Base-by-base conservation (phyloP, 164 flowering plant genomes). In the Piper longum region DNA sequence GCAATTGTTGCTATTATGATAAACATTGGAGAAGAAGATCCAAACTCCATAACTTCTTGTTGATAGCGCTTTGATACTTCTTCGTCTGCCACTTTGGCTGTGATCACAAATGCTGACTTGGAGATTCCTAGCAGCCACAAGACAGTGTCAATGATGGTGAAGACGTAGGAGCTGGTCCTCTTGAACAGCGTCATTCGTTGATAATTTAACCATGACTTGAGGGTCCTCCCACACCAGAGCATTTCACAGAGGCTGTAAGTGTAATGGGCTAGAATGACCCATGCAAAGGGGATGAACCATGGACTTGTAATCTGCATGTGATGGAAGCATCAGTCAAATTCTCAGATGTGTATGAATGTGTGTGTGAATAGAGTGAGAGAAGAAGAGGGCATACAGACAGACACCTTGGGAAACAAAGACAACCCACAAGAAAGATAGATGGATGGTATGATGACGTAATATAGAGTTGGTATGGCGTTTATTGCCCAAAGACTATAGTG, bases 271-370 rank as follows among this genome's bases (percentile, higher is more conserved):
- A 77, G 1, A 5, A 77, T 70, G 58, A 83, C 83, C 64, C 75
- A 87, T 0, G 76, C 76, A 63, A 84, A 84, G n/a, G 91, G 89
- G 11, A 84, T 57, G 67, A 83, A 67, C 96, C 91, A 89, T 2
- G 64, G 73, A 69, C 85, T 85, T 52, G 90, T 77, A 6, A 82
- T 54, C 96, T 88, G 41, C 11, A 7, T 26, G 36, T 2, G 36
- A 26, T 26, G 36, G 36, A 26, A 26, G 2, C 36, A 26, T 26
- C 41, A 26, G 4, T 18, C 4, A 12, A 16, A 4, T 26, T 7
- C 12, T 39, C 26, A 26, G 4, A 7, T 41, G 11, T 36, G 9
- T 5, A 3, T 13, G 0, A 7, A 43, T 42, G 18, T 41, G 48
- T 4, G n/a, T 56, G 65, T 19, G 62, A 16, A 60, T 18, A 39